A percentile compares a stretch with the other conserved stretches of the same genome.
Conservation (phyloP, 2,329 filamentous ascomycete genomes). For the Anthostomella pinea region DNA sequence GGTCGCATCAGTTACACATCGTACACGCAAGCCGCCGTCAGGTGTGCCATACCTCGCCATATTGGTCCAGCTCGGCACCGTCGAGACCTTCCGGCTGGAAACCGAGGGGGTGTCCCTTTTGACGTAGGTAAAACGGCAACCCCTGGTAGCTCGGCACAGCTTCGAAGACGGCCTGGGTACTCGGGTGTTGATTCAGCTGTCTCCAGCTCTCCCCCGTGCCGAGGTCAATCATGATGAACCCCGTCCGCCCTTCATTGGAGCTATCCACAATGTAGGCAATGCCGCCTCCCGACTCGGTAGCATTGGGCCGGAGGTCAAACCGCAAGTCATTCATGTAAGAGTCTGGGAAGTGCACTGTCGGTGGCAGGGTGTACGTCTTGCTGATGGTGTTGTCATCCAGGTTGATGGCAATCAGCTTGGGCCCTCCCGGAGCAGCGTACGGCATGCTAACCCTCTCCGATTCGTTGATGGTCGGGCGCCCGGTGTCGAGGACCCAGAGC, state of each 20-base stretch:
- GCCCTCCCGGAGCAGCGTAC: slow-evolving; percentile 43
- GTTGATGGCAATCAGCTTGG: slow-evolving; percentile 42
- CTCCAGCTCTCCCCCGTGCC: slow-evolving; percentile 40
- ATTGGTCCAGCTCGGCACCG: slow-evolving; percentile 28
- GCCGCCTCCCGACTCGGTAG: slow-evolving; percentile 36
- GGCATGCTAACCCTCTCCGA: slow-evolving; percentile 37
- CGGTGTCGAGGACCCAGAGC: slow-evolving; percentile 44
- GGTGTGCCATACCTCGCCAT: slow-evolving; percentile 21
- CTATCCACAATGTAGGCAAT: slow-evolving; percentile 45
- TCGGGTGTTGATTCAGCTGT: slow-evolving; percentile 32
- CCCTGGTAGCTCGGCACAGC: slow-evolving; percentile 34
- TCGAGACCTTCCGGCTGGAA: slow-evolving; percentile 34
- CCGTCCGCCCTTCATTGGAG: slow-evolving; percentile 42
- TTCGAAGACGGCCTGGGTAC: slow-evolving; percentile 25
- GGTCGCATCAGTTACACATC: not conserved
- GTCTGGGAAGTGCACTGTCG: slow-evolving; percentile 41
- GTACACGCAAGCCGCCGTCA: slow-evolving; percentile 1
- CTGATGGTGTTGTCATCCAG: slow-evolving; percentile 37
- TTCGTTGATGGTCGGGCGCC: slow-evolving; percentile 40
- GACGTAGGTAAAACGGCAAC: slow-evolving; percentile 30
- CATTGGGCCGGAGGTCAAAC: slow-evolving; percentile 42
- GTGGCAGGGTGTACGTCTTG: slow-evolving; percentile 40
- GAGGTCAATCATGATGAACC: slow-evolving; percentile 45
- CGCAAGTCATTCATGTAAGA: slow-evolving; percentile 46
- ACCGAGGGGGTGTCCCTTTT: slow-evolving; percentile 19